Percentiles rank a stretch among this genome's conserved stretches.
Conservation (phyloP, 78 protist genomes). For the Emiliania huxleyi region DNA sequence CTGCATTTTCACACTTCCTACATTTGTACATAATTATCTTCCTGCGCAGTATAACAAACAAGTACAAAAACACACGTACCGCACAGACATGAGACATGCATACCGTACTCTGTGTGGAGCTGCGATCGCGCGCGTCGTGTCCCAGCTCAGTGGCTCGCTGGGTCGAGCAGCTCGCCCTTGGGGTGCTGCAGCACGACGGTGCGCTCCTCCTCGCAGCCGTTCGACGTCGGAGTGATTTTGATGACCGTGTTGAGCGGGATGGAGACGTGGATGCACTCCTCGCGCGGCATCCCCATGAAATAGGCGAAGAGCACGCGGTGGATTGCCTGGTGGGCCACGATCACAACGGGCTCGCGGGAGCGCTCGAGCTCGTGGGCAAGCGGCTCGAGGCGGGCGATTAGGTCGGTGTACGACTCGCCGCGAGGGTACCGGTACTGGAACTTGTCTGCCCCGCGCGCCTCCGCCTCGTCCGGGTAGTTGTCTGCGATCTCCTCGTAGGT, state of each 20-base stretch:
- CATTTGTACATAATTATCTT: too few species aligned
- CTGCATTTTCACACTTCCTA: too few species aligned
- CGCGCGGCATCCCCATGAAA: constrained; percentile 63
- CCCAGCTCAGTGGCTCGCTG: not conserved
- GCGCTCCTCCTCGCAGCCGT: constrained; percentile 42
- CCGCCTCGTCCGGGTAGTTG: constrained; percentile 73
- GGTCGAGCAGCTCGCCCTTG: not conserved
- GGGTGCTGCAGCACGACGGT: not conserved
- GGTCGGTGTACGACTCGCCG: constrained; percentile 88
- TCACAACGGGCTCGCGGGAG: constrained; percentile 56
- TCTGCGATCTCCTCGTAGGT: constrained; percentile 81
- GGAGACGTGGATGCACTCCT: constrained; percentile 56
- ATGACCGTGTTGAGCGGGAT: constrained; percentile 79
- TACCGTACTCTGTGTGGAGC: too few species aligned
- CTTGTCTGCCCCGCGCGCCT: constrained; percentile 71
- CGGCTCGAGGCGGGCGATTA: not conserved
- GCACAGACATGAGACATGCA: too few species aligned
- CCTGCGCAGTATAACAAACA: too few species aligned
- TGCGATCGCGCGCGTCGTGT: too few species aligned
- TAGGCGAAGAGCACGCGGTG: constrained; percentile 77
- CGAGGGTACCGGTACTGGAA: constrained; percentile 76
- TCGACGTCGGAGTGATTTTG: constrained; percentile 71
- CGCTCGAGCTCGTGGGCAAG: constrained; percentile 83
- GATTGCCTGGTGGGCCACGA: constrained; percentile 89
- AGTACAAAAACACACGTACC: too few species aligned